These are phyloP conservation scores for Kalanchoe fedtschenkoi DNA, from an alignment of 164 flowering plant species.

Conservation along the genomic window DNA sequence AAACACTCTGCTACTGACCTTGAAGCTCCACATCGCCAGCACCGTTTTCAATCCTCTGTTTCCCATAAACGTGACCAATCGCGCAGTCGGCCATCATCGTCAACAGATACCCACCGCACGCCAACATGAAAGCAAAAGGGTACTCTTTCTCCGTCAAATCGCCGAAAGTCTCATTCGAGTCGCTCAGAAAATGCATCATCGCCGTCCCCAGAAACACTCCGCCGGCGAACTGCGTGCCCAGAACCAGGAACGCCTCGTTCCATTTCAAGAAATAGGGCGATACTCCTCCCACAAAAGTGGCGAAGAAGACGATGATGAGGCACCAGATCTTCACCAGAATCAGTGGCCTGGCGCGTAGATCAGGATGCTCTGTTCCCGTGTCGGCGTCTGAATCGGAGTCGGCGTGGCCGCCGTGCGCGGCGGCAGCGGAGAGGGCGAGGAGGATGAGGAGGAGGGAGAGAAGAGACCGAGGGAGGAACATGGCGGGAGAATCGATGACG, in stretches of 20 bases:
- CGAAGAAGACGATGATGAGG: conserved; percentile 39
- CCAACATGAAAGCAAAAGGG: conserved; percentile 72
- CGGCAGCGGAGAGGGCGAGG: conserved; percentile 15
- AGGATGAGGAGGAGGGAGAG: conserved; percentile 11
- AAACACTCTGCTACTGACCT: conserved; percentile 16
- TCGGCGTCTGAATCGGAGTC: conserved; percentile 4
- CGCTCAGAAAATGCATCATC: conserved; percentile 62
- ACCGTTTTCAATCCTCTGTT: conserved; percentile 2
- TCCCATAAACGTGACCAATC: conserved; percentile 28
- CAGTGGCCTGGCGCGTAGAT: conserved; percentile 35
- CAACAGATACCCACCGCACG: conserved; percentile 51
- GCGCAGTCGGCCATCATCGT: conserved; percentile 60
- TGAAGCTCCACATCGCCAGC: conserved; percentile 25
- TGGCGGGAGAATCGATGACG: not conserved
- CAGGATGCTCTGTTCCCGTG: not conserved
- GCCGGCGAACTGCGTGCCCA: conserved; percentile 77
- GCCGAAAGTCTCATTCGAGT: conserved; percentile 47
- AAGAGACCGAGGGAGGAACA: not conserved
- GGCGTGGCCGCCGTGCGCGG: conserved; percentile 23
- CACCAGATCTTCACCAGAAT: conserved; percentile 55
- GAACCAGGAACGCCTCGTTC: conserved; percentile 47
- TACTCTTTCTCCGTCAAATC: conserved; percentile 39
- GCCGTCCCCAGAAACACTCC: conserved; percentile 74
- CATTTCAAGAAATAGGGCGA: conserved; percentile 64
- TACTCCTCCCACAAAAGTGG: conserved; percentile 48